A percentile compares a stretch with the other conserved stretches of the same genome.
phyloP scores from a whole-genome alignment of 1,284 basidiomycete species.

The Erythrobasidium hasegawianum region DNA sequence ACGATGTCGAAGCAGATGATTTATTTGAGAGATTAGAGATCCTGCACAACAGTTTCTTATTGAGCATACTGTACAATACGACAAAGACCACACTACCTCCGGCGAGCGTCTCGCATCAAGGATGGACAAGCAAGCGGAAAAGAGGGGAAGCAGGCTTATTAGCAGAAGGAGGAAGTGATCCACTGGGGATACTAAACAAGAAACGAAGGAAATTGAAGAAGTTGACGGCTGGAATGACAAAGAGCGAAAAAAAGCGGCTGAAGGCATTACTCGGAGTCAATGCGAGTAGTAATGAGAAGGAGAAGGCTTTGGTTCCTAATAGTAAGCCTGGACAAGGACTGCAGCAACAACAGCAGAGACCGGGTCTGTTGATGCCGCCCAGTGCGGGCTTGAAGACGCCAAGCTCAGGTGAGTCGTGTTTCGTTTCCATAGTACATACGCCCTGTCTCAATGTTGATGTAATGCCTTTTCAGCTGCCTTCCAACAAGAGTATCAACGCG shows the following conservation, averaged over 20 bases:
- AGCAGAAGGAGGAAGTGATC: conserved; percentile 13
- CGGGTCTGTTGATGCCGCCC: conserved; percentile 25
- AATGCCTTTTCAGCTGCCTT: conserved; percentile 39
- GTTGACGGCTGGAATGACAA: conserved; percentile 33
- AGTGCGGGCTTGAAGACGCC: conserved; percentile 33
- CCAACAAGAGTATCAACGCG: conserved; percentile 40
- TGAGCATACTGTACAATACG: conserved; percentile 52
- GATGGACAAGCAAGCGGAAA: conserved; percentile 43
- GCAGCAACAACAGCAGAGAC: conserved; percentile 26
- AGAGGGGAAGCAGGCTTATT: conserved; percentile 29
- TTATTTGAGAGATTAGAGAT: conserved; percentile 34
- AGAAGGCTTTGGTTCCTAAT: conserved; percentile 6
- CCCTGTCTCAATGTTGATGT: too few relatives aligned
- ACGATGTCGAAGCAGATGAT: conserved; percentile 11
- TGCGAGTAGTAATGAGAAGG: conserved; percentile 13
- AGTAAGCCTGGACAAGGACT: conserved; percentile 6
- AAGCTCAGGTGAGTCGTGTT: conserved; percentile 24
- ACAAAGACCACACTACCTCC: conserved; percentile 42
- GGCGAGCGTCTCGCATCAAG: conserved; percentile 40
- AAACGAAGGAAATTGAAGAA: conserved; percentile 31
- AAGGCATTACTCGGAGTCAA: conserved; percentile 6
- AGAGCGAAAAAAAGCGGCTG: conserved; percentile 45
- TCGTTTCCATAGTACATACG: too few relatives aligned
- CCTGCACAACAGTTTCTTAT: conserved; percentile 51
- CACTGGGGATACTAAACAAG: conserved; percentile 21